These are phyloP conservation scores for Erodium trifolium DNA, from an alignment of 441 rosid genomes.

Conservation along the genomic window DNA sequence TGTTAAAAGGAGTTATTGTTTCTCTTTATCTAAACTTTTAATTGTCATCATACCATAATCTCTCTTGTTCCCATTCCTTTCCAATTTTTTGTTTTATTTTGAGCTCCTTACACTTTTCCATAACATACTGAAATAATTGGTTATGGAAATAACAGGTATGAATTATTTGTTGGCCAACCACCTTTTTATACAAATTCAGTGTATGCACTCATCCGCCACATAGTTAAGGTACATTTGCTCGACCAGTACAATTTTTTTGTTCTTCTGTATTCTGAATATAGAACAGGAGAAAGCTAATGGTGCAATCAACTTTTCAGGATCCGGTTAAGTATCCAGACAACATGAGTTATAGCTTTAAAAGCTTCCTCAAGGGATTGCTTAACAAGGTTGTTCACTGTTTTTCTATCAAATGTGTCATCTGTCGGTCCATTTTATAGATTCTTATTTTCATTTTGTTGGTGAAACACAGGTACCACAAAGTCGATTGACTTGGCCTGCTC, in stretches of 20 bases:
- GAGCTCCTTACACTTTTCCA: background rate
- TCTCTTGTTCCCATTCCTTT: background rate
- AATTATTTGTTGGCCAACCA: conserved; percentile 91
- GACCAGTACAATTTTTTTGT: background rate
- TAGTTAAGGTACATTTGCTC: conserved; percentile 63
- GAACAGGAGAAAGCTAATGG: conserved; percentile 30
- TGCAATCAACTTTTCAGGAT: conserved; percentile 46
- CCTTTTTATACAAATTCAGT: conserved; percentile 98
- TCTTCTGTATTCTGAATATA: conserved; percentile 14
- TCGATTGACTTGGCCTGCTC: conserved; percentile 91
- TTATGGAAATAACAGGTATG: conserved; percentile 53
- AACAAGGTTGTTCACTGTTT: conserved; percentile 50
- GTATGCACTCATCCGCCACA: conserved; percentile 91
- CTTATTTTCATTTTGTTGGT: conserved; percentile 20
- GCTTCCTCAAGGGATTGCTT: conserved; percentile 90
- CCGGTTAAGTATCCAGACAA: conserved; percentile 95
- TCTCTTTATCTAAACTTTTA: background rate
- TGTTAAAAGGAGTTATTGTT: background rate
- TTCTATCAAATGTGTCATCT: conserved; percentile 6
- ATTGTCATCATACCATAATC: background rate
- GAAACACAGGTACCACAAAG: conserved; percentile 70
- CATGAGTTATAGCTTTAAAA: conserved; percentile 77
- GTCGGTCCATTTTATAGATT: conserved; percentile 13
- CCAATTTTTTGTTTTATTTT: background rate
- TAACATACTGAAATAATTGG: conserved; percentile 19